Evolutionary conservation across 495 filamentous ascomycete species (phyloP).

Genomic region (Monascus purpureus): DNA sequence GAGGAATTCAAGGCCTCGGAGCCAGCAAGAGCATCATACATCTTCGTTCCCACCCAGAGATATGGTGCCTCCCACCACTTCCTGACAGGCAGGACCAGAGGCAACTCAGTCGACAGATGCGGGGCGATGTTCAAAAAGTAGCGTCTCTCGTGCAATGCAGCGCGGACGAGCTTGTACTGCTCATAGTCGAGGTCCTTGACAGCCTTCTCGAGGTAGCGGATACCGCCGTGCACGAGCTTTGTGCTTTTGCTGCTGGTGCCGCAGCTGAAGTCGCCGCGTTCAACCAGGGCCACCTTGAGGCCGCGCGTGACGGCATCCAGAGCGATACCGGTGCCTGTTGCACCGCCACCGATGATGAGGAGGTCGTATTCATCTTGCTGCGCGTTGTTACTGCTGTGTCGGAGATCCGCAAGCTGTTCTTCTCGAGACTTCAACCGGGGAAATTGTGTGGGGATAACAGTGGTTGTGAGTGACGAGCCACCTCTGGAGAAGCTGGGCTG

Average conservation of each 20-base stretch:
- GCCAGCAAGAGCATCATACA: constrained; percentile 71
- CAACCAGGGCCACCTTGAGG: constrained; percentile 66
- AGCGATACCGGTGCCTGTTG: constrained; percentile 68
- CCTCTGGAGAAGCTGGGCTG: neutral
- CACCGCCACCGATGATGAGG: constrained; percentile 66
- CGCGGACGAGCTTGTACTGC: constrained; percentile 64
- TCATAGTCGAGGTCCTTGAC: constrained; percentile 75
- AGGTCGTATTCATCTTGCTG: constrained; percentile 47
- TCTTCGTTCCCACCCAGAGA: constrained; percentile 76
- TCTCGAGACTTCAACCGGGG: neutral
- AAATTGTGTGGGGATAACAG: neutral
- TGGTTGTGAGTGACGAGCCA: neutral
- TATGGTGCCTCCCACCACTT: constrained; percentile 83
- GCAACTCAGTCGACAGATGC: constrained; percentile 71
- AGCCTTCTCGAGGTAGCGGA: constrained; percentile 76
- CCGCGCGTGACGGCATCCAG: constrained; percentile 71
- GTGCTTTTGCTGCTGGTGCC: constrained; percentile 81
- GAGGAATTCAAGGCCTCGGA: constrained; percentile 77
- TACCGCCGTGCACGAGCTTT: constrained; percentile 76
- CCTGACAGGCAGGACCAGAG: constrained; percentile 75
- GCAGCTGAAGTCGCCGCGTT: constrained; percentile 68
- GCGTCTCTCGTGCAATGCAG: constrained; percentile 68
- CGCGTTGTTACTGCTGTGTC: neutral
- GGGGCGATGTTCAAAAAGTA: constrained; percentile 78
- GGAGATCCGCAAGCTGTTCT: neutral